Conservation (phyloP, 345 rosid genomes). For the Eutrema yunnanense region DNA sequence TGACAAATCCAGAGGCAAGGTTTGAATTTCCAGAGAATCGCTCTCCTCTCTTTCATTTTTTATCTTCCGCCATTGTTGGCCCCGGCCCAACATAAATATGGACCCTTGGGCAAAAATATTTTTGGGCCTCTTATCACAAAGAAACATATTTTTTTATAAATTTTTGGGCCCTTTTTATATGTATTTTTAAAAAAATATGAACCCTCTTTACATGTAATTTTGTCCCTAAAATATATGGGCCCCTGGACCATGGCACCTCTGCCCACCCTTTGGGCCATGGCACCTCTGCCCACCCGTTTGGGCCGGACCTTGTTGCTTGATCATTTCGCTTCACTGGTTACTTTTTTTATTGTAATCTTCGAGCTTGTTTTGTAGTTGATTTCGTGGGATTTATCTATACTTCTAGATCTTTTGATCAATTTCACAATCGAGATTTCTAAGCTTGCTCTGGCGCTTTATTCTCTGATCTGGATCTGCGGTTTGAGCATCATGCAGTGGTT, state of each 20-base stretch:
- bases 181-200: too few species aligned
- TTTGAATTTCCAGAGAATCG: neutral
- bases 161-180: too few species aligned
- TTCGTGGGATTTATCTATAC: neutral
- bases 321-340: slow-evolving; percentile 1
- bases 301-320: too few species aligned
- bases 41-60: neutral
- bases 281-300: too few species aligned
- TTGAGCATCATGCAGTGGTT: neutral
- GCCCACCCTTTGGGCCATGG: too few species aligned
- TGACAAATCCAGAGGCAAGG: neutral
- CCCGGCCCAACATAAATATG: too few species aligned
- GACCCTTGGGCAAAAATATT: too few species aligned
- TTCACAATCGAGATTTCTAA: neutral
- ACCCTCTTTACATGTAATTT: too few species aligned
- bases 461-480: slow-evolving; percentile 11
- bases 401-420: neutral
- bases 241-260: too few species aligned
- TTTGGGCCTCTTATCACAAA: too few species aligned
- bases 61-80: neutral
- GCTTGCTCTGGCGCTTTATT: neutral
- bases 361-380: neutral
- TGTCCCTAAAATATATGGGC: too few species aligned
- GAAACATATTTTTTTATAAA: too few species aligned
- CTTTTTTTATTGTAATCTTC: neutral